phyloP scores from a whole-genome alignment of 495 filamentous ascomycete species.

The Penicillium bialowiezense region DNA sequence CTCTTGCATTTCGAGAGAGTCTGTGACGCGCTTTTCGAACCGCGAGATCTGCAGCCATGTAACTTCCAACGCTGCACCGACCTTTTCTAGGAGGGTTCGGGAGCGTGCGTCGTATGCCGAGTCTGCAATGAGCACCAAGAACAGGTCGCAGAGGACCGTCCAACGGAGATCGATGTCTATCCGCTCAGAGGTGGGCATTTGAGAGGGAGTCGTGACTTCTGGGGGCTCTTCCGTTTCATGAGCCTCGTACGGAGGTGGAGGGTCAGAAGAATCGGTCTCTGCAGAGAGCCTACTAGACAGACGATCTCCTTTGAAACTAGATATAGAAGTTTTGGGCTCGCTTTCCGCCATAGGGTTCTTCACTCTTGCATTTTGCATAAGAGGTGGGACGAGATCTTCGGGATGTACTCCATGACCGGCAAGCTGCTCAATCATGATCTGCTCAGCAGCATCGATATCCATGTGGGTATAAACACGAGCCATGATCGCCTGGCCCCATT shows the following conservation, averaged over 20 bases:
- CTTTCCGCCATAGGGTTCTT: constrained; percentile 80
- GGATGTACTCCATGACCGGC: constrained; percentile 87
- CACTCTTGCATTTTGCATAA: constrained; percentile 92
- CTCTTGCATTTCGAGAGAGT: constrained; percentile 96
- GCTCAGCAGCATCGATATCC: constrained; percentile 85
- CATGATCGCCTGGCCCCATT: constrained; percentile 99
- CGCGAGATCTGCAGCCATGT: constrained; percentile 91
- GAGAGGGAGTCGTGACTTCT: constrained; percentile 73
- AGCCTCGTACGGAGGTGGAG: constrained; percentile 70
- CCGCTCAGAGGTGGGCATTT: constrained; percentile 74
- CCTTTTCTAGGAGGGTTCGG: constrained; percentile 76
- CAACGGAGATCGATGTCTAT: constrained; percentile 96
- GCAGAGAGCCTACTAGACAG: constrained; percentile 27
- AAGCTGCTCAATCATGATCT: constrained; percentile 98
- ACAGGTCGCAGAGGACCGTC: constrained; percentile 96
- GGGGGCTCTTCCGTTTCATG: constrained; percentile 68
- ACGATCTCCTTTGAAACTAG: constrained; percentile 26
- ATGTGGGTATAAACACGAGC: constrained; percentile 89
- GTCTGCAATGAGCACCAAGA: constrained; percentile 92
- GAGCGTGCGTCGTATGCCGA: constrained; percentile 91
- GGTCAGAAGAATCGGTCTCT: constrained; percentile 34
- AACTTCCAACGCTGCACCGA: constrained; percentile 74
- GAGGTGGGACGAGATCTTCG: constrained; percentile 71
- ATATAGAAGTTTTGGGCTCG: constrained; percentile 27
- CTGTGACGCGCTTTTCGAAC: constrained; percentile 96